Conservation (phyloP, 306 rosid genomes). For the Sindora glabra region DNA sequence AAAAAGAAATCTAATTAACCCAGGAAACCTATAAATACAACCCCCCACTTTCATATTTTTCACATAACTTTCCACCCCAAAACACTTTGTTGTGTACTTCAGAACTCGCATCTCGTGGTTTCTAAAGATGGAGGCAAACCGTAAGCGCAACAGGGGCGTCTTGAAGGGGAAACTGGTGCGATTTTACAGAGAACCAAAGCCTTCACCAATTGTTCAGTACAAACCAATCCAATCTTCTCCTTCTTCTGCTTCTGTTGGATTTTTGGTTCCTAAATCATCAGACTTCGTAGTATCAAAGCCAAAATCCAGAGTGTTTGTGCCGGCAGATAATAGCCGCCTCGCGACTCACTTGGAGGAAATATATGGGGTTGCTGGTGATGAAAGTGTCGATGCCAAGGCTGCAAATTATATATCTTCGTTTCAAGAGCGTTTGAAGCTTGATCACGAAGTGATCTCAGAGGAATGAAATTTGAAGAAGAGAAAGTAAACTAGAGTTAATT, state of each 20-base stretch:
- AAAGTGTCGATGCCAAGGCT: slow-evolving; percentile 62
- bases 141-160: too few relatives aligned
- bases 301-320: slow-evolving; percentile 25
- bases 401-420: slow-evolving; percentile 48
- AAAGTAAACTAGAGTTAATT: not conserved
- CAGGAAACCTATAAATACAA: too few relatives aligned
- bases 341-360: slow-evolving; percentile 16
- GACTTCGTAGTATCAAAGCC: not conserved
- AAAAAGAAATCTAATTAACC: too few relatives aligned
- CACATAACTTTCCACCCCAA: too few relatives aligned
- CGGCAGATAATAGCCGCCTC: slow-evolving; percentile 16
- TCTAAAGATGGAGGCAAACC: too few relatives aligned
- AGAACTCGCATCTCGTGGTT: too few relatives aligned
- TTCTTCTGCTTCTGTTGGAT: slow-evolving; percentile 33
- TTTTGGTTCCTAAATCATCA: slow-evolving; percentile 26
- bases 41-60: too few relatives aligned
- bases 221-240: slow-evolving; percentile 29
- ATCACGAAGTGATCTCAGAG: slow-evolving; percentile 26
- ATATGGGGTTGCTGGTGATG: slow-evolving; percentile 42
- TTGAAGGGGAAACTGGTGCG: too few relatives aligned
- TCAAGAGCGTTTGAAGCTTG: slow-evolving; percentile 60
- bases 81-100: too few relatives aligned
- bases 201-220: slow-evolving; percentile 34
- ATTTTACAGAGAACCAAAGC: too few relatives aligned
- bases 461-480: not conserved